phyloP scores from a whole-genome alignment of 352 stramenopile genomes.

The Globisporangium spinosum region DNA sequence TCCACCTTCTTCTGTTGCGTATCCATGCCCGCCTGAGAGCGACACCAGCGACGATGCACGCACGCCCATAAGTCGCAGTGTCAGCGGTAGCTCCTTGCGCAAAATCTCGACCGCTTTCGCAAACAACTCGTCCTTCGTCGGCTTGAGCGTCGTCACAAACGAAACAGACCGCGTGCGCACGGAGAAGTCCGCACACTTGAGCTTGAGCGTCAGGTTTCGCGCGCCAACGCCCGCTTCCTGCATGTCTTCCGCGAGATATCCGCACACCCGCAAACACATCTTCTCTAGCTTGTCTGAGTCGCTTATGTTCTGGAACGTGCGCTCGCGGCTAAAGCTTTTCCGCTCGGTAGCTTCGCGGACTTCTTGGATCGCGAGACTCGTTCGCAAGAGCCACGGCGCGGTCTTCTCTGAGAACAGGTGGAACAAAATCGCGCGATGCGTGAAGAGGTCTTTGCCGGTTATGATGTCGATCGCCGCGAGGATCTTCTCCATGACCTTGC shows the following conservation, averaged over 20 bases:
- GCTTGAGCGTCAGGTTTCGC: conserved; percentile 67
- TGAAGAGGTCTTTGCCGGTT: conserved; percentile 81
- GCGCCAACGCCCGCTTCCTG: conserved; percentile 33
- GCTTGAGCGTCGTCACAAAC: conserved; percentile 32
- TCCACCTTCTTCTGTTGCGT: conserved; percentile 18
- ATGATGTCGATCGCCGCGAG: conserved; percentile 79
- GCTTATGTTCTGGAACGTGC: conserved; percentile 53
- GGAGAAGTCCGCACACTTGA: conserved; percentile 66
- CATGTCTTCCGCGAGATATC: conserved; percentile 53
- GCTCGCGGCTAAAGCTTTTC: conserved; percentile 78
- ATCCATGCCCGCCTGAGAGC: conserved; percentile 14
- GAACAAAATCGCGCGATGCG: conserved; percentile 48
- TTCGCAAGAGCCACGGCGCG: conserved; percentile 67
- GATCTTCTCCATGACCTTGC: conserved; percentile 94
- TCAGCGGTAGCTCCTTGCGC: conserved; percentile 63
- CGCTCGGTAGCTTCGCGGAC: conserved; percentile 47
- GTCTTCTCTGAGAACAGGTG: conserved; percentile 71
- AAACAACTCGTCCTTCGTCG: conserved; percentile 43
- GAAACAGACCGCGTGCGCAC: conserved; percentile 53
- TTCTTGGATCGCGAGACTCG: conserved; percentile 56
- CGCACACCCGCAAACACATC: conserved; percentile 67
- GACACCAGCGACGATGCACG: conserved; percentile 46
- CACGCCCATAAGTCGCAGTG: conserved; percentile 60
- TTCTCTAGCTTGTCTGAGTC: conserved; percentile 42
- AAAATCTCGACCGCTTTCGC: conserved; percentile 43